Conservation (phyloP, 108 stramenopile genomes). For the Fragilariopsis cylindrus region DNA sequence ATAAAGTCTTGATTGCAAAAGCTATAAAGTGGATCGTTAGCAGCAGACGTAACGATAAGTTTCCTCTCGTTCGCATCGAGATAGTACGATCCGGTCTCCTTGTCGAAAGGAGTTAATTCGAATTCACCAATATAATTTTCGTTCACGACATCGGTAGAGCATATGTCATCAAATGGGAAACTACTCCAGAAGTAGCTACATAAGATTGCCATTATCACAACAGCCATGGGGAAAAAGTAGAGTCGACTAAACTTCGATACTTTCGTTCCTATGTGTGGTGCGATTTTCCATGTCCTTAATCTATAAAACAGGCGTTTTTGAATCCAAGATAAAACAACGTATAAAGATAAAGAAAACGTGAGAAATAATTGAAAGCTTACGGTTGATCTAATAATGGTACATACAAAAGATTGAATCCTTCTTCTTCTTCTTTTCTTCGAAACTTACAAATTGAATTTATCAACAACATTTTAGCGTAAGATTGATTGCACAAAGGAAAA, state of each 20-base stretch:
- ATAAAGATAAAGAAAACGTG: too few relatives aligned
- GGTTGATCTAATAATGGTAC: too few relatives aligned
- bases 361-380: too few relatives aligned
- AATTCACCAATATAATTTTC: conserved; percentile 13
- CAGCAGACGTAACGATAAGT: conserved; percentile 7
- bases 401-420: too few relatives aligned
- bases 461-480: conserved; percentile 66
- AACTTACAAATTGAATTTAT: conserved; percentile 50
- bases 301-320: too few relatives aligned
- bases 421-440: too few relatives aligned
- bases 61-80: background rate
- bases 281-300: conserved; percentile 78
- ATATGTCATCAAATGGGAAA: conserved; percentile 88
- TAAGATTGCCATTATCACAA: conserved; percentile 64
- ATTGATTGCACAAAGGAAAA: conserved; percentile 71
- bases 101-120: background rate
- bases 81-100: background rate
- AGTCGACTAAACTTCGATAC: conserved; percentile 71
- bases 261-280: conserved; percentile 62
- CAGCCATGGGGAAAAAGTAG: conserved; percentile 71
- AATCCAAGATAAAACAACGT: too few relatives aligned
- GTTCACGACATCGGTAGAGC: conserved; percentile 31
- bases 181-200: conserved; percentile 80
- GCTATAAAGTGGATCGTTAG: conserved; percentile 21
- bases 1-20: conserved; percentile 48